Conservation (phyloP, 2,329 filamentous ascomycete genomes). For the Colletotrichum liaoningense region DNA sequence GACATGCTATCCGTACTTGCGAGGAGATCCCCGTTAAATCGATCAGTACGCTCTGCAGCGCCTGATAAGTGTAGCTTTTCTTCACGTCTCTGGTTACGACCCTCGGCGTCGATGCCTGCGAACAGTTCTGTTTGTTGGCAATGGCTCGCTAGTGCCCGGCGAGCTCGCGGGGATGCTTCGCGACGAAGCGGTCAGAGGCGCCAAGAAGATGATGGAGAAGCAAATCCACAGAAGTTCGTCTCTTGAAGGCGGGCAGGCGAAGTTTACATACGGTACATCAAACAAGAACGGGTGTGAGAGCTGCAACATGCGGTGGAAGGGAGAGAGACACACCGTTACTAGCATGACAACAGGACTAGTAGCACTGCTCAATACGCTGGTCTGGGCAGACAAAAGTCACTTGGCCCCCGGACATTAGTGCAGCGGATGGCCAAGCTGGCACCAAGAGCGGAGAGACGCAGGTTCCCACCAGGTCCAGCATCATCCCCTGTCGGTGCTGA, state of each 20-base stretch:
- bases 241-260: neutral
- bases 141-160: neutral
- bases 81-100: neutral
- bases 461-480: constrained; percentile 20
- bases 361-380: neutral
- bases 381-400: neutral
- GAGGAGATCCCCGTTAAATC: constrained; percentile 26
- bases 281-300: constrained; percentile 7
- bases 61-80: neutral
- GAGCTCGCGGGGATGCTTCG: neutral
- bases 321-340: constrained; percentile 8
- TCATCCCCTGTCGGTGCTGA: constrained; percentile 29
- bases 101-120: constrained; percentile 11
- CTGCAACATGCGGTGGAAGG: constrained; percentile 12
- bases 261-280: constrained; percentile 2
- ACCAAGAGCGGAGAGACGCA: constrained; percentile 30
- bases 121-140: too few species aligned
- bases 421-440: constrained; percentile 31
- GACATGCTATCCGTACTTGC: neutral
- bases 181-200: neutral
- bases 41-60: neutral
- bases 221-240: neutral
- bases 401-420: neutral
- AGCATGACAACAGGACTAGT: neutral
- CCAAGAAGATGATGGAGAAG: constrained; percentile 10